Base-by-base conservation (phyloP, 192 early-diverging fungal genomes). In the Podila epigama region DNA sequence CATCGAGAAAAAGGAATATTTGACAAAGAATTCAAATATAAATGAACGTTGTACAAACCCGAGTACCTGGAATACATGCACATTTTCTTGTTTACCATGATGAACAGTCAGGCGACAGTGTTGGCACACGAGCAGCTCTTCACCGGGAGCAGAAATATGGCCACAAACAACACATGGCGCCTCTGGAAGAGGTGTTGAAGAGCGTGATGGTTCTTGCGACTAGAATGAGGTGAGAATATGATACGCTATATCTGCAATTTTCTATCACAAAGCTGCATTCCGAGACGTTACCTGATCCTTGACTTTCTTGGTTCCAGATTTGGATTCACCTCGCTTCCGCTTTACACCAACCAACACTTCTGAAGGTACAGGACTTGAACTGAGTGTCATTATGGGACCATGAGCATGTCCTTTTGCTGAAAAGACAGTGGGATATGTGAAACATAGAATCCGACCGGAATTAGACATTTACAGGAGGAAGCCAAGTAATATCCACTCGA, bases 51-150 rank as follows among this genome's bases (percentile, higher is more conserved):
- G n/a, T n/a, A n/a, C n/a, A n/a, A n/a, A n/a, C n/a, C n/a, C 32
- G 13, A 36, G 1, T 54, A 5, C 29, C 33, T 44, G 27, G 2
- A 56, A 5, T 34, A 39, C 58, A 22, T 25, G 51, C 28, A 18
- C 27, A 36, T 41, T 5, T 29, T 48, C 28, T 34, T 4, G 31
- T 50, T 20, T 79, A 86, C 85, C 85, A 20, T 56, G 63, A 68
- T 88, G 86, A 29, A 86, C 86, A 41, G 77, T 51, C 39, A 89
- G 63, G 10, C 66, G 69, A 56, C 86, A 89, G 4, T 59, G 72
- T 18, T 64, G 57, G 54, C 86, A 89, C 12, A 50, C 69, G 51
- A 83, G 50, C 11, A 89, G 36, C 31, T 69, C 68, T 22, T 79
- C 61, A 15, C 64, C 27, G 20, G 61, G 68, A 5, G 56, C 34